Conservation (phyloP, 2,329 filamentous ascomycete genomes). For the Apiospora sp. region DNA sequence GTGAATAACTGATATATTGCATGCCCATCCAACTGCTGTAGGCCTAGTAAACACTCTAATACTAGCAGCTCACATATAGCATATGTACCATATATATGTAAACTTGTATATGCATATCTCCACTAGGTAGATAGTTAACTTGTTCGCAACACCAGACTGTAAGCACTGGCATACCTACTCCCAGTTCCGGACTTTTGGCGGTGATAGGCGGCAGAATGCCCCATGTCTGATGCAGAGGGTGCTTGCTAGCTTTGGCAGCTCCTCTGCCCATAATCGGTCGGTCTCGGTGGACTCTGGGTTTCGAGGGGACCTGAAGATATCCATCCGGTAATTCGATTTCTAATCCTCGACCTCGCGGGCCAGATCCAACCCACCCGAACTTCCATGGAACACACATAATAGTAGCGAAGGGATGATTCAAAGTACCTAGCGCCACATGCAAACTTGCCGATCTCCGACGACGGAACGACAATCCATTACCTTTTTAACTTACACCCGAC, state of each 20-base stretch:
- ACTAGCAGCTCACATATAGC: too few relatives aligned
- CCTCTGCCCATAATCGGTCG: constrained; percentile 16
- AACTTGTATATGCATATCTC: too few relatives aligned
- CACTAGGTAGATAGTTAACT: too few relatives aligned
- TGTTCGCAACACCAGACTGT: too few relatives aligned
- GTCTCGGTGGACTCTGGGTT: constrained; percentile 12
- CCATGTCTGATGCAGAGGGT: neutral
- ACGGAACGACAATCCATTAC: neutral
- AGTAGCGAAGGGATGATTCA: neutral
- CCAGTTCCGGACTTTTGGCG: constrained; percentile 30
- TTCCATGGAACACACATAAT: neutral
- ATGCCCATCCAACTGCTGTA: too few relatives aligned
- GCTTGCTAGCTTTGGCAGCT: constrained; percentile 15
- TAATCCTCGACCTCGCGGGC: neutral
- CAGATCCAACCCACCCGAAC: neutral
- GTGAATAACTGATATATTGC: too few relatives aligned
- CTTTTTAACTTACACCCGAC: neutral
- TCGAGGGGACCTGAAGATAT: constrained; percentile 8
- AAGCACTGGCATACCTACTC: too few relatives aligned
- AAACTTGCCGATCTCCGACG: neutral
- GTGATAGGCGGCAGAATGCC: constrained; percentile 34
- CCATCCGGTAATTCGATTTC: constrained; percentile 11
- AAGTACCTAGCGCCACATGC: neutral
- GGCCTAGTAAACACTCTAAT: too few relatives aligned
- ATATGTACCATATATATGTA: too few relatives aligned